Base-by-base conservation (phyloP, 768 basidiomycete species). In the Suillus weaverae region DNA sequence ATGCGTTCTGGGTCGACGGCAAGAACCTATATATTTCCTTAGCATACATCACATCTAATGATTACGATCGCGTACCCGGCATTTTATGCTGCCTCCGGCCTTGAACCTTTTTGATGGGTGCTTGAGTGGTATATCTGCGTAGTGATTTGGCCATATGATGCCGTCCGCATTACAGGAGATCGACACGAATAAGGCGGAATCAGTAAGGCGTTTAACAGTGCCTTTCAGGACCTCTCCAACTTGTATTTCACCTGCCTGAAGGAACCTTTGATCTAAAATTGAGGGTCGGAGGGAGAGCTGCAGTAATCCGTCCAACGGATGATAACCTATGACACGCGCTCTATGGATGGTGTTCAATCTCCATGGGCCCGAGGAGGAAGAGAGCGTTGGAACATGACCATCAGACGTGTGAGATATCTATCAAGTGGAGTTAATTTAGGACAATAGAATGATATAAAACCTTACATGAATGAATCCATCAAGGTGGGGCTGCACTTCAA, bases 391-490 rank as follows among this genome's bases (percentile, higher is more conserved):
- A 20, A 95, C 81, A 73, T 94, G 94, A 56, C 95, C 93, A 73
- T 99, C 97, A 10, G 95, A 92, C 46, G 20, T 64, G 74, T 97
- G 94, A 13, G 97, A 97, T 70, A 99, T 97, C 95, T 99, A 69
- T 16, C 59, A 26, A 32, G 63, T 72, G 69, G 16, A 63, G 63
- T 64, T 62, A 10, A 26, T 51, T 20, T n/a, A 16, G 4, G 53
- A 51, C 54, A 54, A 41, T 56, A 64, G 39, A 54, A 64, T 63
- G 60, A 43, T 46, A 1, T 50, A 16, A 48, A 18, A 39, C 78
- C 91, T 72, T 66, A 97, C 97, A 77, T 98, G 96, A 43, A 92
- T 85, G 73, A 96, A 96, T 11, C 93, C 96, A 65, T 88, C 84
- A 18, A 91, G 71, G 35, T 35, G 33, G 33, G 87, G 79, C 51